Evolutionary conservation across 768 basidiomycete genomes (phyloP).

Genomic region (Sistotremastrum suecicum): DNA sequence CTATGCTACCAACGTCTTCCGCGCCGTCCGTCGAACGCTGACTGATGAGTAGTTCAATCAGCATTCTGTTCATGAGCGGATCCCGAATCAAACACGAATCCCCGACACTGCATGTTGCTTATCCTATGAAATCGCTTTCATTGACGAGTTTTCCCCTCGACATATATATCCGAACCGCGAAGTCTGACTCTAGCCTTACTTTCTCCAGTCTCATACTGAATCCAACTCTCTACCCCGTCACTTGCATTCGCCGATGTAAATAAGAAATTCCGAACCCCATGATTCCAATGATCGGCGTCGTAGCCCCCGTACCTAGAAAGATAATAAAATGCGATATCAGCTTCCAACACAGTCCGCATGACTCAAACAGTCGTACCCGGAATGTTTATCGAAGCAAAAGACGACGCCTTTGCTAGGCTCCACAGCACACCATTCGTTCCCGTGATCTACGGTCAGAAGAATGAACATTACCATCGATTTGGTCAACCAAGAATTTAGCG

Average conservation of each 20-base stretch:
- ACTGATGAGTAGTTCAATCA: no score
- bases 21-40: no score
- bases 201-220: constrained; percentile 45
- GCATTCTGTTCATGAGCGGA: no score
- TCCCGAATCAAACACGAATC: no score
- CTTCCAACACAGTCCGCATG: background rate
- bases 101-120: no score
- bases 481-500: background rate
- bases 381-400: constrained; percentile 70
- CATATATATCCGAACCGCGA: no score
- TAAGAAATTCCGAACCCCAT: constrained; percentile 49
- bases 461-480: background rate
- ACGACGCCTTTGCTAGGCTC: constrained; percentile 46
- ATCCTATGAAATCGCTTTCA: no score
- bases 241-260: constrained; percentile 37
- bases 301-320: constrained; percentile 56
- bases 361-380: constrained; percentile 30
- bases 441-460: constrained; percentile 38
- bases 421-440: constrained; percentile 67
- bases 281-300: constrained; percentile 36
- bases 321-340: background rate
- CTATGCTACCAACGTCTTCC: no score
- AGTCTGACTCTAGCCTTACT: constrained; percentile 40
- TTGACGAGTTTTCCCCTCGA: no score
- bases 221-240: constrained; percentile 43